A percentile compares a stretch with the other conserved stretches of the same genome.
Conservation (phyloP, 2,329 filamentous ascomycete genomes). For the Emericellopsis cladophorae region DNA sequence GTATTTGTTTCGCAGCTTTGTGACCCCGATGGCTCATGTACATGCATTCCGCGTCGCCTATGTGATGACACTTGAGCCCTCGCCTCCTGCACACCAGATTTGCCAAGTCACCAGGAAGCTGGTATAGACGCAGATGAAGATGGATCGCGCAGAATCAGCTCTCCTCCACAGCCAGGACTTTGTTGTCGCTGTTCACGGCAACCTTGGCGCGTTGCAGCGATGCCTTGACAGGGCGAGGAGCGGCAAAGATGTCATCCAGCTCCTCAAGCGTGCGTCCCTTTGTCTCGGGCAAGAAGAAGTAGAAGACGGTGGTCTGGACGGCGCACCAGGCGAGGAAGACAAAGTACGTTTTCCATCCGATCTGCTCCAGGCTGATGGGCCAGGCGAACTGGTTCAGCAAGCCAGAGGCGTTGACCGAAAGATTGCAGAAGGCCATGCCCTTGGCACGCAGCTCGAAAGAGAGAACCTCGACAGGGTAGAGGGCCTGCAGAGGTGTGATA, state of each 20-base stretch:
- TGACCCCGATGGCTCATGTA: too few species aligned
- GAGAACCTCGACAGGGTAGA: conserved; percentile 41
- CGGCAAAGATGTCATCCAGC: conserved; percentile 34
- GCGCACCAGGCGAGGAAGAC: conserved; percentile 33
- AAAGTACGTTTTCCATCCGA: conserved; percentile 41
- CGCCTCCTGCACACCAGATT: too few species aligned
- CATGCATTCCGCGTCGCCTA: too few species aligned
- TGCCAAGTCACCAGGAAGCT: too few species aligned
- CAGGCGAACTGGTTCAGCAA: conserved; percentile 32
- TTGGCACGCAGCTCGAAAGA: conserved; percentile 41
- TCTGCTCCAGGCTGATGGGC: conserved; percentile 32
- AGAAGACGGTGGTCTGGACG: conserved; percentile 26
- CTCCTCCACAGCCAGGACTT: too few species aligned
- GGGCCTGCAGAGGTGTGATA: conserved; percentile 18
- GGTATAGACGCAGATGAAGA: too few species aligned
- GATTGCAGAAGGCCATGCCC: conserved; percentile 37
- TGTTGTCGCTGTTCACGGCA: too few species aligned
- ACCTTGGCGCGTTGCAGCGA: conserved; percentile 10
- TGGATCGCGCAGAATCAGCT: too few species aligned
- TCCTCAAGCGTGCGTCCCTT: conserved; percentile 40
- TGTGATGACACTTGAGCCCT: too few species aligned
- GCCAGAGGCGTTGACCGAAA: conserved; percentile 28
- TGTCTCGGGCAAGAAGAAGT: conserved; percentile 33
- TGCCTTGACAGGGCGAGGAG: conserved; percentile 29
- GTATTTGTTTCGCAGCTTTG: too few species aligned